These are phyloP conservation scores for Phymatotrichopsis omnivora DNA, from an alignment of 2,329 filamentous ascomycete species.

Conservation along the genomic window DNA sequence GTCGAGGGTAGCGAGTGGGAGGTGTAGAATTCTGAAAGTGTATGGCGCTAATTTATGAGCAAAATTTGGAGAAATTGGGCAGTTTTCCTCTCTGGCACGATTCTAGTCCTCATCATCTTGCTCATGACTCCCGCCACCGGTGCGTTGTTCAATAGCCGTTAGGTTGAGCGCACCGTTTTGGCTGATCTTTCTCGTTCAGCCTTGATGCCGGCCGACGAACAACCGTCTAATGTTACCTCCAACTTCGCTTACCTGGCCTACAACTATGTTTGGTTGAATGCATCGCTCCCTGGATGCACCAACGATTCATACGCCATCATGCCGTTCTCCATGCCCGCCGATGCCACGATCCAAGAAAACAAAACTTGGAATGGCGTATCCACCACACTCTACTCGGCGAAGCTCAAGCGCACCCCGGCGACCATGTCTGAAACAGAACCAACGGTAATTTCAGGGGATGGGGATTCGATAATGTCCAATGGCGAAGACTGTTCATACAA, in stretches of 20 bases:
- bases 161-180: not conserved
- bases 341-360: not conserved
- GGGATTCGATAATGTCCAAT: too few relatives aligned
- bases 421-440: too few relatives aligned
- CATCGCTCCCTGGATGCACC: not conserved
- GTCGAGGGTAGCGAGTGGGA: too few relatives aligned
- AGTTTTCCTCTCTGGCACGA: slow-evolving; percentile 3
- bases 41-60: too few relatives aligned
- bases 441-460: too few relatives aligned
- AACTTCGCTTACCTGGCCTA: not conserved
- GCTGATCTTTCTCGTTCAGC: not conserved
- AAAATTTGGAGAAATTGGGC: too few relatives aligned
- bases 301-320: not conserved
- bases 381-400: slow-evolving; percentile 1
- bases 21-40: too few relatives aligned
- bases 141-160: not conserved
- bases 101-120: slow-evolving; percentile 8
- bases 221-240: not conserved
- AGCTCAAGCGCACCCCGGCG: slow-evolving; percentile 6
- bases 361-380: slow-evolving; percentile 12
- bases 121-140: not conserved
- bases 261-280: not conserved
- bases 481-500: too few relatives aligned
- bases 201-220: not conserved
- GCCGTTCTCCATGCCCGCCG: slow-evolving; percentile 4